phyloP scores from a whole-genome alignment of 495 filamentous ascomycete species.

The Hyaloscypha variabilis region DNA sequence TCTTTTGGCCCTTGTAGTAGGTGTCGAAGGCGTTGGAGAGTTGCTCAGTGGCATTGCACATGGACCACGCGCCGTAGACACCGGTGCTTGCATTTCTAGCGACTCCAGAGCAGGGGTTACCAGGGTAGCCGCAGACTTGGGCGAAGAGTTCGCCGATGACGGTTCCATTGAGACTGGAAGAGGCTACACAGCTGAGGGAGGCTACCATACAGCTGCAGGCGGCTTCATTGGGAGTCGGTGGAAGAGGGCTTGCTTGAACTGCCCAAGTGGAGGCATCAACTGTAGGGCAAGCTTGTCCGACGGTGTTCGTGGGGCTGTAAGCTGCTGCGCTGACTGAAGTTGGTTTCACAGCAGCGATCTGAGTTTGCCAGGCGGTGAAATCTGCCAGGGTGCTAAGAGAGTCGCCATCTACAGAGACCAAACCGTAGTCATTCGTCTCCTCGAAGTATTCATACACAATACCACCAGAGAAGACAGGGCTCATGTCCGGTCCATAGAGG shows the following conservation, averaged over 20 bases:
- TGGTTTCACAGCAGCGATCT: constrained; percentile 61
- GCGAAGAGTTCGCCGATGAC: constrained; percentile 59
- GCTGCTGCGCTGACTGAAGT: constrained; percentile 56
- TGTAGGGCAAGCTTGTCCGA: constrained; percentile 62
- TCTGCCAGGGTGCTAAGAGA: constrained; percentile 58
- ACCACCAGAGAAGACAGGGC: constrained; percentile 69
- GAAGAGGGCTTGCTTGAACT: constrained; percentile 60
- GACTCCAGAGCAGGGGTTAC: constrained; percentile 60
- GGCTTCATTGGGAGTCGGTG: constrained; percentile 64
- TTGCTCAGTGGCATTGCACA: constrained; percentile 67
- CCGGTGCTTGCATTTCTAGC: constrained; percentile 60
- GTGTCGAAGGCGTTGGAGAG: constrained; percentile 67
- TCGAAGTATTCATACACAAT: constrained; percentile 81
- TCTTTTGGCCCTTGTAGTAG: constrained; percentile 56
- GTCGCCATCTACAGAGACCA: constrained; percentile 56
- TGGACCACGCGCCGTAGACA: constrained; percentile 70
- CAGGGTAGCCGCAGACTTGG: constrained; percentile 52
- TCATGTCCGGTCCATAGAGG: constrained; percentile 66
- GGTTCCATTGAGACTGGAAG: constrained; percentile 41
- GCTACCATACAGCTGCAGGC: constrained; percentile 70
- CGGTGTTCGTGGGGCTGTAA: constrained; percentile 72
- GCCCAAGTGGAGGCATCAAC: constrained; percentile 46
- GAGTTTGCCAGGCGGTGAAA: constrained; percentile 62
- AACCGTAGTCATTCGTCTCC: constrained; percentile 64
- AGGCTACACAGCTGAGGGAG: constrained; percentile 59